phyloP scores from a whole-genome alignment of 495 filamentous ascomycete species.

The Penicillium waksmanii region DNA sequence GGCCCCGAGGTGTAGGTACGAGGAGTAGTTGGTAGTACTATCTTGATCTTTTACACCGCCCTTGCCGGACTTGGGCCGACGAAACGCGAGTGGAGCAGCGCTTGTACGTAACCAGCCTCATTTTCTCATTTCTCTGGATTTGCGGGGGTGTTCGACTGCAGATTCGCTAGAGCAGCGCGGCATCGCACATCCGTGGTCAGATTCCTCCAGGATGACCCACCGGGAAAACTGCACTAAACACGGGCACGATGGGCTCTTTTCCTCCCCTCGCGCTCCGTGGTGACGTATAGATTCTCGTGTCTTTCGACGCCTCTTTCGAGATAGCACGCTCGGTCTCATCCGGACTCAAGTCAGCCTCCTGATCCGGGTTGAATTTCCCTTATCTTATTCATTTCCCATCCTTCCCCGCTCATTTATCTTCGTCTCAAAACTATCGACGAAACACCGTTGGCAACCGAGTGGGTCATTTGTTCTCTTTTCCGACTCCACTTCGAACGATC shows the following conservation, averaged over 20 bases:
- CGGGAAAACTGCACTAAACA: neutral
- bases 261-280: neutral
- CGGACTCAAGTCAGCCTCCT: neutral
- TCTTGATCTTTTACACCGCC: neutral
- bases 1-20: no score
- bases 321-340: neutral
- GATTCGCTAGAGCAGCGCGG: neutral
- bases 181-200: constrained; percentile 3
- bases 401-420: constrained; percentile 1
- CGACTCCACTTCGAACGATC: constrained; percentile 9
- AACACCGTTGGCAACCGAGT: constrained; percentile 5
- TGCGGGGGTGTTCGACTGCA: neutral
- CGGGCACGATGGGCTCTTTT: neutral
- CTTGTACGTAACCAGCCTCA: neutral
- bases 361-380: constrained; percentile 3
- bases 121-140: neutral
- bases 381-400: constrained; percentile 6
- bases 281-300: constrained; percentile 4
- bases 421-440: neutral
- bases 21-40: no score
- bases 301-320: neutral
- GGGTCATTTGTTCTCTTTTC: constrained; percentile 9
- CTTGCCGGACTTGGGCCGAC: constrained; percentile 1
- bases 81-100: constrained; percentile 3
- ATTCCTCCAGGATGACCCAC: neutral